phyloP scores from a whole-genome alignment of 2,329 filamentous ascomycete species.

The Fusarium graminum region DNA sequence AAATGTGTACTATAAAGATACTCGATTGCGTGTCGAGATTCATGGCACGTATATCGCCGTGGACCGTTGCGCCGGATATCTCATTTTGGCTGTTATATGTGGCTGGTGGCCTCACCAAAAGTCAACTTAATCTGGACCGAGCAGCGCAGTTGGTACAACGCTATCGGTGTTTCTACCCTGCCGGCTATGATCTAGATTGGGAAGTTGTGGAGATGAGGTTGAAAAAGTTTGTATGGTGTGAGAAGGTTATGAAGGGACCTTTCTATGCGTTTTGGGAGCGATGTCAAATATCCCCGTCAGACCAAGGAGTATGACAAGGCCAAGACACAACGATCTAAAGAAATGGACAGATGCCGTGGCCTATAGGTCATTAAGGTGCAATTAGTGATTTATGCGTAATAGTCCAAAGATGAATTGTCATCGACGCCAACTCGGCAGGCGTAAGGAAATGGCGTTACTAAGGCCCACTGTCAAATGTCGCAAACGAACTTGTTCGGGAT shows the following conservation, averaged over 20 bases:
- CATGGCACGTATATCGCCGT: slow-evolving; percentile 7
- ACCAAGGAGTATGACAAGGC: too few relatives aligned
- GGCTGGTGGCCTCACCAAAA: slow-evolving; percentile 8
- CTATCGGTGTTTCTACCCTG: slow-evolving; percentile 9
- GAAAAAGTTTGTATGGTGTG: slow-evolving; percentile 10
- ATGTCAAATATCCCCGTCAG: background rate
- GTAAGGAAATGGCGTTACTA: too few relatives aligned
- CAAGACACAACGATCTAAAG: too few relatives aligned
- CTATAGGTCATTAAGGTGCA: too few relatives aligned
- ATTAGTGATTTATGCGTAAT: too few relatives aligned
- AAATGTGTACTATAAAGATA: background rate
- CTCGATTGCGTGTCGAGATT: background rate
- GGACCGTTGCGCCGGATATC: background rate
- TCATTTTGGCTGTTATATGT: slow-evolving; percentile 4
- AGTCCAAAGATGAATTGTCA: too few relatives aligned
- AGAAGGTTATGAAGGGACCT: background rate
- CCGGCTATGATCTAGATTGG: background rate
- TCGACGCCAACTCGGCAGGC: too few relatives aligned
- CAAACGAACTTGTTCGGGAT: too few relatives aligned
- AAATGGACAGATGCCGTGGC: too few relatives aligned
- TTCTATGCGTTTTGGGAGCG: background rate
- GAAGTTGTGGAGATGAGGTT: background rate
- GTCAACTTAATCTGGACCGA: fast-evolving
- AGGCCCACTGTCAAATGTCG: too few relatives aligned
- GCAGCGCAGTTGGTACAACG: background rate